phyloP scores from a whole-genome alignment of 2,329 filamentous ascomycete genomes.

The Ascochyta koolunga region DNA sequence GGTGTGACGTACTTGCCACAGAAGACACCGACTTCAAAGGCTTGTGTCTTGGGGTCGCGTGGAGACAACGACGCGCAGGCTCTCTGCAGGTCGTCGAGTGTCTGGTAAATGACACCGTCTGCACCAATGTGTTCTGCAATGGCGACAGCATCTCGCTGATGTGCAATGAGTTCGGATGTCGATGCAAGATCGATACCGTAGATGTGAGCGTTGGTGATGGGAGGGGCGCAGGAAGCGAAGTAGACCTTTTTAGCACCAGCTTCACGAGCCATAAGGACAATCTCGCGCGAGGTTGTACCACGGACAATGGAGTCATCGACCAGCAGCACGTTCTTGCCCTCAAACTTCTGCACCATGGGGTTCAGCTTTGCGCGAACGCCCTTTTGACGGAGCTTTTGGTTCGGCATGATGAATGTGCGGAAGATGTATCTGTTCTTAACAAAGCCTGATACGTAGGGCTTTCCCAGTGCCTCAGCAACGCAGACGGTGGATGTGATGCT shows the following conservation, averaged over 20 bases:
- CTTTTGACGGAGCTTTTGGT: slow-evolving; percentile 79
- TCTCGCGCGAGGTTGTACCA: slow-evolving; percentile 80
- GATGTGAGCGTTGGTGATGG: slow-evolving; percentile 85
- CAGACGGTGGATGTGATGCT: slow-evolving; percentile 80
- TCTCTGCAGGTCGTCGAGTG: slow-evolving; percentile 77
- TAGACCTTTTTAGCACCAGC: slow-evolving; percentile 81
- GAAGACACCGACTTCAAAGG: slow-evolving; percentile 93
- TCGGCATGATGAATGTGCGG: slow-evolving; percentile 86
- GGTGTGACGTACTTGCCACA: slow-evolving; percentile 84
- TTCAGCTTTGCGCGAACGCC: slow-evolving; percentile 89
- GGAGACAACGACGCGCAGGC: slow-evolving; percentile 77
- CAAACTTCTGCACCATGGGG: slow-evolving; percentile 84
- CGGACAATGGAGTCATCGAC: slow-evolving; percentile 92
- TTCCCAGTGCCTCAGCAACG: slow-evolving; percentile 75
- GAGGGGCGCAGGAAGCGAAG: slow-evolving; percentile 81
- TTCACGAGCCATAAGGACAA: slow-evolving; percentile 83
- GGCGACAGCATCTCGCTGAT: slow-evolving; percentile 65
- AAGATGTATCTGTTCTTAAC: slow-evolving; percentile 91
- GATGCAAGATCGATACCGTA: slow-evolving; percentile 81
- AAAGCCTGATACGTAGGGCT: slow-evolving; percentile 80
- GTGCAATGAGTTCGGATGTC: slow-evolving; percentile 72
- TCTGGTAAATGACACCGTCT: slow-evolving; percentile 78
- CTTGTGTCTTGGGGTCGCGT: slow-evolving; percentile 59
- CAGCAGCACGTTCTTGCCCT: slow-evolving; percentile 77
- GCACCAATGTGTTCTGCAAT: slow-evolving; percentile 74